Conservation (phyloP, 805 yeast species). For the Wickerhamomyces strasburgensis region DNA sequence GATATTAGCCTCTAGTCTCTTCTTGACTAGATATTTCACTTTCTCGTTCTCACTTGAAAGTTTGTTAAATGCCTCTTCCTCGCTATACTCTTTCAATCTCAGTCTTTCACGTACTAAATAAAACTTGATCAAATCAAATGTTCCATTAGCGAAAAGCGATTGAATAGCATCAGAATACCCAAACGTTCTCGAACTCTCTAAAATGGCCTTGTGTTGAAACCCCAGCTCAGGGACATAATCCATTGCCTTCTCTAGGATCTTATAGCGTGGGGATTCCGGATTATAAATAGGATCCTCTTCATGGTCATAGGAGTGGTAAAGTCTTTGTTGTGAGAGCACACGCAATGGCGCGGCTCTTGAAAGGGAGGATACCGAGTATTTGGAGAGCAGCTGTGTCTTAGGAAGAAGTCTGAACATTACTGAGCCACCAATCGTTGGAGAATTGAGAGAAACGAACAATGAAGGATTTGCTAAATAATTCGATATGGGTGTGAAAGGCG, state of each 20-base stretch:
- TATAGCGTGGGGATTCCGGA: slow-evolving; percentile 33
- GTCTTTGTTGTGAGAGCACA: too few species aligned
- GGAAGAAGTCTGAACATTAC: too few species aligned
- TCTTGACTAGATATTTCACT: slow-evolving; percentile 39
- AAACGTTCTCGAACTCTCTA: slow-evolving; percentile 42
- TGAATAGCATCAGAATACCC: slow-evolving; percentile 48
- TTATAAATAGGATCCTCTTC: slow-evolving; percentile 17
- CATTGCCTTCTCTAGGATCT: slow-evolving; percentile 35
- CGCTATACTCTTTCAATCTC: slow-evolving; percentile 33
- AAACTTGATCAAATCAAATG: slow-evolving; percentile 49
- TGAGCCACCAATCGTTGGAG: too few species aligned
- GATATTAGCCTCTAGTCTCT: slow-evolving; percentile 41
- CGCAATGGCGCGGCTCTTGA: too few species aligned
- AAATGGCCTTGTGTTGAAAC: slow-evolving; percentile 43
- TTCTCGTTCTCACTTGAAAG: slow-evolving; percentile 37
- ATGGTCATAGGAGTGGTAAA: slow-evolving; percentile 29
- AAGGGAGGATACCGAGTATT: too few species aligned
- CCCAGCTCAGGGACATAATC: slow-evolving; percentile 46
- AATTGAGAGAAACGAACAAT: too few species aligned
- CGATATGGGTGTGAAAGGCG: too few species aligned
- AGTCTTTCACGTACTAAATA: slow-evolving; percentile 47
- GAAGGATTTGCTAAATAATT: too few species aligned
- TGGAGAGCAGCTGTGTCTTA: too few species aligned
- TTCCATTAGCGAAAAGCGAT: slow-evolving; percentile 39
- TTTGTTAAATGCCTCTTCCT: slow-evolving; percentile 25